phyloP scores from a whole-genome alignment of 768 basidiomycete species.

The Tricholoma flavovirens region DNA sequence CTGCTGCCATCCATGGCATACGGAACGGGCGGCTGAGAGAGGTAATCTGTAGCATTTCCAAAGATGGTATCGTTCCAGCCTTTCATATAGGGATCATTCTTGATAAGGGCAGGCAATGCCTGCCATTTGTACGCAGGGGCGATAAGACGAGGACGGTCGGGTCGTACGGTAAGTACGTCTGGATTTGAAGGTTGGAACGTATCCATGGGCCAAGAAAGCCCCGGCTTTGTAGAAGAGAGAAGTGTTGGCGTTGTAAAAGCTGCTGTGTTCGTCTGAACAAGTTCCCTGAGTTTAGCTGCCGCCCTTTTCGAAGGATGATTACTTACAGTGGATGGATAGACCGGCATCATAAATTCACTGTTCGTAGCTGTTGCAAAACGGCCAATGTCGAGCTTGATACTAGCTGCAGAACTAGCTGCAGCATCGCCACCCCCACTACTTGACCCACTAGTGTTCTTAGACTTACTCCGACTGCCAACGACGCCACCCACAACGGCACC shows the following conservation, averaged over 20 bases:
- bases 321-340: slow-evolving; percentile 87
- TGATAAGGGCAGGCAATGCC: slow-evolving; percentile 71
- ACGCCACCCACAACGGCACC: slow-evolving; percentile 77
- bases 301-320: slow-evolving; percentile 1
- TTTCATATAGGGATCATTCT: slow-evolving; percentile 77
- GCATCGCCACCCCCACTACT: slow-evolving; percentile 36
- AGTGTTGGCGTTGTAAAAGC: slow-evolving; percentile 72
- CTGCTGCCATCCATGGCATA: slow-evolving; percentile 79
- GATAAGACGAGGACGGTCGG: slow-evolving; percentile 85
- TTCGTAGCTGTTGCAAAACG: slow-evolving; percentile 76
- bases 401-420: slow-evolving; percentile 50
- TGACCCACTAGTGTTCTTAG: slow-evolving; percentile 34
- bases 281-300: neutral
- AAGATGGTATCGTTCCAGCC: slow-evolving; percentile 92
- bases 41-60: slow-evolving; percentile 77
- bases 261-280: slow-evolving; percentile 63
- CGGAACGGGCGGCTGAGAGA: slow-evolving; percentile 50
- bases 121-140: slow-evolving; percentile 92
- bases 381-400: slow-evolving; percentile 56
- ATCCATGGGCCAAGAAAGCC: slow-evolving; percentile 75
- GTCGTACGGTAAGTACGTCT: slow-evolving; percentile 51
- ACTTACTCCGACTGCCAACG: slow-evolving; percentile 57
- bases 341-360: slow-evolving; percentile 70
- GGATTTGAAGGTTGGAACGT: slow-evolving; percentile 65
- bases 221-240: slow-evolving; percentile 42